Evolutionary conservation across 1,139 yeast genomes (phyloP).

Genomic region (Suhomyces ambrosiae): DNA sequence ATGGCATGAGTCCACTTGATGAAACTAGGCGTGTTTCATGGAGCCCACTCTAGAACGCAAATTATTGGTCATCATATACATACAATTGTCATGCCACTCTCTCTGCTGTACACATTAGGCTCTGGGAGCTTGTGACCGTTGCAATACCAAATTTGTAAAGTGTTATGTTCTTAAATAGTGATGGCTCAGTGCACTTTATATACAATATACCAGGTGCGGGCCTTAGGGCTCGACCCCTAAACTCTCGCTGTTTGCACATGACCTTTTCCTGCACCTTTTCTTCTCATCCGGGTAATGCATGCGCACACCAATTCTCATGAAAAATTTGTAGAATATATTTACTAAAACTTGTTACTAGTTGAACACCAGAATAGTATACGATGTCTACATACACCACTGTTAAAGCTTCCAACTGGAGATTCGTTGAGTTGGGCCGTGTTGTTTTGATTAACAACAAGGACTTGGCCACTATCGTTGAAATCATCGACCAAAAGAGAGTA

Average conservation of each 20-base stretch:
- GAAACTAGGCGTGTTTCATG: conserved; percentile 55
- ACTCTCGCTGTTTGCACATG: not conserved
- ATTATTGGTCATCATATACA: conserved; percentile 49
- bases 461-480: conserved; percentile 94
- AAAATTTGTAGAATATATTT: conserved; percentile 13
- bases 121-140: too few species aligned
- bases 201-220: too few species aligned
- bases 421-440: conserved; percentile 99
- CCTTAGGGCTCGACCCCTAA: conserved; percentile 13
- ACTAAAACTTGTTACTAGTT: conserved; percentile 12
- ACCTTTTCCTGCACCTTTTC: conserved; percentile 5
- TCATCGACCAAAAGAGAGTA: conserved; percentile 99
- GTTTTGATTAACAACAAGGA: conserved; percentile 84
- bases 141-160: too few species aligned
- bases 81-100: too few species aligned
- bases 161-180: too few species aligned
- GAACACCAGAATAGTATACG: conserved; percentile 17
- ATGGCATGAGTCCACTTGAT: conserved; percentile 34
- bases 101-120: too few species aligned
- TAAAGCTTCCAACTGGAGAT: conserved; percentile 98
- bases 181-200: too few species aligned
- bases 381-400: conserved; percentile 64
- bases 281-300: conserved; percentile 12
- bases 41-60: conserved; percentile 52
- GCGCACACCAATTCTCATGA: conserved; percentile 11